A percentile compares a stretch with the other conserved stretches of the same genome.
These are phyloP conservation scores for Lonicera japonica DNA, from an alignment of 129 eudicot genomes.

Conservation along the genomic window DNA sequence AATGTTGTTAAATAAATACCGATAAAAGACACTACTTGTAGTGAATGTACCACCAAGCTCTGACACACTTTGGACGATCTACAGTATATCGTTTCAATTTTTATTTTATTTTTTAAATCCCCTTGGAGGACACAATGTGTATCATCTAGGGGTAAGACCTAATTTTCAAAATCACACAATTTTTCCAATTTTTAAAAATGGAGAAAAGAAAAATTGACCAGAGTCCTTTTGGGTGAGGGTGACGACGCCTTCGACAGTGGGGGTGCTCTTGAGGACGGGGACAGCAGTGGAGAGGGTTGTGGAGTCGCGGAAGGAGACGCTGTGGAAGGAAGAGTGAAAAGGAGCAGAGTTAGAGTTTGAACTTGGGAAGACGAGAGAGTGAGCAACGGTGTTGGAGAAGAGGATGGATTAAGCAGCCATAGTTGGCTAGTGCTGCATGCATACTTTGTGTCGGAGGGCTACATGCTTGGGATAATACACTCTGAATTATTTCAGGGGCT, in stretches of 20 bases:
- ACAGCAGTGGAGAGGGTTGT: slow-evolving; percentile 46
- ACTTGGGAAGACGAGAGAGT: slow-evolving; percentile 30
- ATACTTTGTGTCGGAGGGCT: no score
- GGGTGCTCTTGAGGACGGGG: slow-evolving; percentile 88
- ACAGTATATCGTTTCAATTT: no score
- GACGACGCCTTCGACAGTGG: slow-evolving; percentile 85
- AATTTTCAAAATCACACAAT: neutral
- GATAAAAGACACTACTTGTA: no score
- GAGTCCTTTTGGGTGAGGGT: slow-evolving; percentile 77
- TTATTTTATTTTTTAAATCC: no score
- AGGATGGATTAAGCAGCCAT: slow-evolving; percentile 78
- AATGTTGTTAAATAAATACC: no score
- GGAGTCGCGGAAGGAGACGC: slow-evolving; percentile 49
- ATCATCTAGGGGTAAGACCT: no score
- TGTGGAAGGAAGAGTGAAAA: slow-evolving; percentile 43
- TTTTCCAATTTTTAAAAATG: neutral
- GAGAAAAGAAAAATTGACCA: slow-evolving; percentile 40
- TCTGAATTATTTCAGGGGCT: no score
- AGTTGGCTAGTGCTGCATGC: slow-evolving; percentile 67
- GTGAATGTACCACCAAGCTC: no score
- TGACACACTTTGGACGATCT: no score
- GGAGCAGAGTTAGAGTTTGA: slow-evolving; percentile 34
- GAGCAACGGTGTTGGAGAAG: slow-evolving; percentile 28
- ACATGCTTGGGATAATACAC: no score
- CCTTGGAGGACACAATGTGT: no score